Conservation (phyloP, 2,329 filamentous ascomycete species). For the Aspergillus unguis region DNA sequence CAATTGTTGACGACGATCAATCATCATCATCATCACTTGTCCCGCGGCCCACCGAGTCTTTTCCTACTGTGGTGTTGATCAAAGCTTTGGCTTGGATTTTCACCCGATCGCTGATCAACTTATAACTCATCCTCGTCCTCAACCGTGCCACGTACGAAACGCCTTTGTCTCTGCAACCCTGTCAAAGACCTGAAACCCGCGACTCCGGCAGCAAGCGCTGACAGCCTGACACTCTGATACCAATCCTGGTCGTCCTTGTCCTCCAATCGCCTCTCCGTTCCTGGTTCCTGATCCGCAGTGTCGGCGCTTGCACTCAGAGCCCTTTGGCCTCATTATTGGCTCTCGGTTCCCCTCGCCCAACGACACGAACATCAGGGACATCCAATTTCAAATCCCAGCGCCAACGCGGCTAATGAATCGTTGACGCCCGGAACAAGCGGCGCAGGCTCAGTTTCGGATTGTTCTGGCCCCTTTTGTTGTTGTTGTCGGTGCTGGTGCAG, state of each 20-base stretch:
- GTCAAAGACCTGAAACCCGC: slow-evolving; percentile 13
- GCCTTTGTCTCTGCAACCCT: slow-evolving; percentile 7
- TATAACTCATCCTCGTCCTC: slow-evolving; percentile 10
- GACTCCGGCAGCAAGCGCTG: slow-evolving; percentile 21
- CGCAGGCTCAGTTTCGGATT: slow-evolving; percentile 13
- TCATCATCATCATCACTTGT: too few species aligned
- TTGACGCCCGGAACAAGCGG: slow-evolving; percentile 13
- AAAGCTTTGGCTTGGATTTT: not conserved
- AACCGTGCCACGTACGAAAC: slow-evolving; percentile 14
- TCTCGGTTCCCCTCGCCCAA: not conserved
- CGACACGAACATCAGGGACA: slow-evolving; percentile 13
- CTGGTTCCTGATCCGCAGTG: slow-evolving; percentile 16
- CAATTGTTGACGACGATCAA: too few species aligned
- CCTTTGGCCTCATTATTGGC: slow-evolving; percentile 18
- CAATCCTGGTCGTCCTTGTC: slow-evolving; percentile 1
- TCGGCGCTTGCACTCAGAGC: slow-evolving; percentile 20
- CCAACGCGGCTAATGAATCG: slow-evolving; percentile 23
- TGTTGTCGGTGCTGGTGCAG: not conserved
- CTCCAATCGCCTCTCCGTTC: slow-evolving; percentile 11
- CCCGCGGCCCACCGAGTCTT: slow-evolving; percentile 2
- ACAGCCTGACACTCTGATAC: not conserved
- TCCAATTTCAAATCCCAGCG: slow-evolving; percentile 18
- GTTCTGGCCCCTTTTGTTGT: slow-evolving; percentile 13
- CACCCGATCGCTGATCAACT: slow-evolving; percentile 2
- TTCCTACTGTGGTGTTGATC: not conserved